Evolutionary conservation across 768 basidiomycete genomes (phyloP), one percentile per base, ranked within the genome.

Genomic region (Rubroboletus pulcherrimus): DNA sequence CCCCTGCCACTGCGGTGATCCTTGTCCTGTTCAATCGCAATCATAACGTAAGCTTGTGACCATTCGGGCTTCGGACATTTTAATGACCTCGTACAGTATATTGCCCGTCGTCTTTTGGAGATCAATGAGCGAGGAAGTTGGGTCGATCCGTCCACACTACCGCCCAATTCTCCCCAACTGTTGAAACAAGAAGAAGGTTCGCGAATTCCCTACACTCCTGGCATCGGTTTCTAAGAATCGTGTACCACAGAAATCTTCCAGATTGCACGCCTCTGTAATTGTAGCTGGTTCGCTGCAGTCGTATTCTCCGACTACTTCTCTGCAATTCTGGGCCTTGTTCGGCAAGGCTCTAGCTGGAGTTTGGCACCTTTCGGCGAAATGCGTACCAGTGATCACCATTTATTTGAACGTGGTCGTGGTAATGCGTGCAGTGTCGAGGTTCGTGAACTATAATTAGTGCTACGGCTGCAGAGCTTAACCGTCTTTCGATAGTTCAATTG

Each of bases 1-100:
- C 91, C 1, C 91, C 91, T 0, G 84, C 83, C 1, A 83, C 85
- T 49, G 83, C 86, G 55, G 83, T 79, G 5, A 67, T 93, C n/a
- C 77, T 93, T 21, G 80, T 93, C n/a, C 67, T 91, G n/a, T 93
- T 93, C 78, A 90, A 78, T 65, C 80, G 91, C n/a, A 93, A 93
- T 58, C 91, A 93, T 65, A 93, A 91, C 63, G 91, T 91, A 59
- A 58, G 85, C 71, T 12, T 17, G 4, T 5, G 5, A 21, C 1
- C 7, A 33, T 51, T 48, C 51, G 2, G 14, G 14, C 2, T 42
- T 50, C 7, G 2, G 5, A 4, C 31, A 17, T 43, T 37, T 41
- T 42, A 1, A 42, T 48, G 24, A 55, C 12, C 3, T 43, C 7
- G 29, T 45, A 4, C 57, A 94, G 89, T 91, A 88, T 69, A 91